Base-by-base conservation (phyloP, 2,329 filamentous ascomycete genomes). In the Fusarium caatingaense region DNA sequence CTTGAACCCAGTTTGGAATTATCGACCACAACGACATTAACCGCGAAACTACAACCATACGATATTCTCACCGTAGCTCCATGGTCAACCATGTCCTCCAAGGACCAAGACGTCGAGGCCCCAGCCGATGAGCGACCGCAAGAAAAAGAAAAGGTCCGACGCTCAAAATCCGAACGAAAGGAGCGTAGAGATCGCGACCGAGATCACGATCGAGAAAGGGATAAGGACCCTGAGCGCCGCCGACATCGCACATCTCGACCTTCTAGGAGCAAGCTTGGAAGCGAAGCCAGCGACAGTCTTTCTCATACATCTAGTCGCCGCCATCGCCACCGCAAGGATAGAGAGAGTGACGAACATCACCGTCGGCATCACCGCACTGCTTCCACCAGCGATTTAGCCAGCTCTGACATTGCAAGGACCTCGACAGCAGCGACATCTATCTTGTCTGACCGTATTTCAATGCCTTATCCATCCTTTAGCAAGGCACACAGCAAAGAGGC, bases 401-500 rank as follows among this genome's bases (percentile, higher is more conserved):
- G 62, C 15, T 84, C 84, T 23, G 84, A 85, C 74, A 77, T 86
- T 53, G 77, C 79, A 54, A 78, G 76, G 47, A 76, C 78, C 10
- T 77, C 76, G 23, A 66, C 81, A 23, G 78, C 80, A 46, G 81
- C 78, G 64, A 69, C 71, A 5, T 75, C 73, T 32, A 66, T 74
- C 32, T 56, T 74, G 25, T 74, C 73, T 18, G 83, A 86, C 56
- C 84, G 85, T 28, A 78, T 83, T 34, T 87, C 85, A 66, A 77
- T 92, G 44, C 91, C 93, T 9, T 97, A 97, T 77, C 93, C 94
- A 3, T 86, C 87, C 13, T 93, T 97, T 80, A 96, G 92, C 81
- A 98, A 97, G 81, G 92, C 92, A 15, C 93, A 97, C 79, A 97
- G 93, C 84, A 96, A 94, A 80, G 95, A 98, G 82, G 88, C 89